phyloP scores from a whole-genome alignment of 2,329 filamentous ascomycete genomes.

The Cladosporium oxysporum region DNA sequence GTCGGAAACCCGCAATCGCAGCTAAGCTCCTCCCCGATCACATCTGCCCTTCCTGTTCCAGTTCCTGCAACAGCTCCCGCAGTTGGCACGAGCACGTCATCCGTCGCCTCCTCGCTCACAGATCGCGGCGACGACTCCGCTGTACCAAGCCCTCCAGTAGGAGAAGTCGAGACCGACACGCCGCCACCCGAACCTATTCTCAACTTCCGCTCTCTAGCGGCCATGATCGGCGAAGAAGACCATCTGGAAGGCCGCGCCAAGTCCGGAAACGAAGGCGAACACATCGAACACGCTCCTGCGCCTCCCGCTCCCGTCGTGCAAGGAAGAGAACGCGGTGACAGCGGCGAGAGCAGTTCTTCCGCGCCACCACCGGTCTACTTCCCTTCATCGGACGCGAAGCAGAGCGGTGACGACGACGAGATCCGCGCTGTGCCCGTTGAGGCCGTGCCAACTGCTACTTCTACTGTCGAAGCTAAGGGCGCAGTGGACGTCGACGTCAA shows the following conservation, averaged over 20 bases:
- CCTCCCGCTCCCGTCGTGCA: constrained; percentile 15
- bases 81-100: constrained; percentile 73
- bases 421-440: constrained; percentile 26
- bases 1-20: constrained; percentile 25
- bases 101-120: constrained; percentile 72
- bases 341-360: constrained; percentile 27
- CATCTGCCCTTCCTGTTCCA: constrained; percentile 36
- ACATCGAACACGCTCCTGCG: constrained; percentile 41
- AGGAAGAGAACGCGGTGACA: constrained; percentile 27
- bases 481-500: constrained; percentile 27
- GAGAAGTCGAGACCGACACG: constrained; percentile 47
- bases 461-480: constrained; percentile 27
- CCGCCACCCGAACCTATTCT: constrained; percentile 74
- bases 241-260: constrained; percentile 37
- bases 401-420: constrained; percentile 25
- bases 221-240: constrained; percentile 45
- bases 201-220: constrained; percentile 73
- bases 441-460: constrained; percentile 12
- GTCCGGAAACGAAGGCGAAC: constrained; percentile 33
- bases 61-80: constrained; percentile 65
- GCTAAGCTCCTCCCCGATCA: constrained; percentile 29
- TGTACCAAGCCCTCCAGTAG: constrained; percentile 40
- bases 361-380: constrained; percentile 3
- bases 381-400: constrained; percentile 6
- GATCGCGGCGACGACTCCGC: constrained; percentile 50